Conservation (phyloP, 495 filamentous ascomycete species). For the Choiromyces venosus region DNA sequence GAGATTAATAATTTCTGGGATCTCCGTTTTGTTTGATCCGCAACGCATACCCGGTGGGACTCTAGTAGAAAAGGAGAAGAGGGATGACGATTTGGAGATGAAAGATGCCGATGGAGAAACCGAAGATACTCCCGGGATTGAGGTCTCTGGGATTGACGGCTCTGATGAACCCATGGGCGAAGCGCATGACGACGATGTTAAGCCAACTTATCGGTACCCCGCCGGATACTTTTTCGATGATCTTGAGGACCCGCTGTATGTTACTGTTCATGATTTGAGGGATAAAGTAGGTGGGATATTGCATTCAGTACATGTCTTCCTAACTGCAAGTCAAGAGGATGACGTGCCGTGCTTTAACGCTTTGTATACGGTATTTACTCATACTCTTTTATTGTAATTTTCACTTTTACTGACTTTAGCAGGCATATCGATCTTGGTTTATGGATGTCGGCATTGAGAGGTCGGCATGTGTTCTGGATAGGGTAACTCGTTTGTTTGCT, state of each 20-base stretch:
- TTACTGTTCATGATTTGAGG: slow-evolving; percentile 70
- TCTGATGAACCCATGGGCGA: slow-evolving; percentile 54
- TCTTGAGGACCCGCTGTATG: slow-evolving; percentile 55
- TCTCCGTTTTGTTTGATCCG: slow-evolving; percentile 81
- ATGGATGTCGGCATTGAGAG: slow-evolving; percentile 94
- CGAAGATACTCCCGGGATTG: slow-evolving; percentile 52
- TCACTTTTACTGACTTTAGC: slow-evolving; percentile 13
- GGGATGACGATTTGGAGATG: slow-evolving; percentile 44
- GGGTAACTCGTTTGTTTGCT: slow-evolving; percentile 71
- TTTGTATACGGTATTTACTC: slow-evolving; percentile 58
- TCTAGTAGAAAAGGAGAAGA: slow-evolving; percentile 43
- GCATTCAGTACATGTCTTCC: slow-evolving; percentile 76
- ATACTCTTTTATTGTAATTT: background rate
- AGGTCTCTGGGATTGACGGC: slow-evolving; percentile 27
- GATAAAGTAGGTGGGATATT: slow-evolving; percentile 72
- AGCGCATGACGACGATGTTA: slow-evolving; percentile 74
- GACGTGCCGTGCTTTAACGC: slow-evolving; percentile 92
- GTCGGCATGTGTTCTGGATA: slow-evolving; percentile 86
- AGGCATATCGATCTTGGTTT: slow-evolving; percentile 90
- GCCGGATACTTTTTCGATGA: slow-evolving; percentile 75
- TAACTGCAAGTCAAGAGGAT: slow-evolving; percentile 80
- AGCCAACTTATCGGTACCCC: slow-evolving; percentile 74
- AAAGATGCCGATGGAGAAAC: slow-evolving; percentile 51
- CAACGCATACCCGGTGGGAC: slow-evolving; percentile 55
- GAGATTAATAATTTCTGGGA: slow-evolving; percentile 76